Conservation (phyloP, 1,284 basidiomycete species). For the Apiotrichum akiyoshidainum region DNA sequence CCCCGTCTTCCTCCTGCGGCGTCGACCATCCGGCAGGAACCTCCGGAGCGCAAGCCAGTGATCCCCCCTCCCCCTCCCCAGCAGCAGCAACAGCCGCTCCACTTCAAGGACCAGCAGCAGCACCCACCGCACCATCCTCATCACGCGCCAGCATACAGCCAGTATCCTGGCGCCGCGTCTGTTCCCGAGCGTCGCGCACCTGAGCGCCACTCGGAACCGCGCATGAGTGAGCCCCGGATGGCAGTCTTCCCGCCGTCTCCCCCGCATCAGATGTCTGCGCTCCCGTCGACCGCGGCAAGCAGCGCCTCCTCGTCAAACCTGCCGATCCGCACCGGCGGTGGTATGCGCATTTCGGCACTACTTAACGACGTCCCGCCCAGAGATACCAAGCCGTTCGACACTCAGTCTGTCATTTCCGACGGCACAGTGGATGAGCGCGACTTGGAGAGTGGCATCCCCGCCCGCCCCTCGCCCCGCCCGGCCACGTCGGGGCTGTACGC, state of each 20-base stretch:
- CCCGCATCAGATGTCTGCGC: constrained; percentile 1
- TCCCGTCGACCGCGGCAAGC: constrained; percentile 6
- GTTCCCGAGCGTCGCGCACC: neutral
- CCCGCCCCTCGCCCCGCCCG: constrained; percentile 14
- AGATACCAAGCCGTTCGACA: constrained; percentile 23
- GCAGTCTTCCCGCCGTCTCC: constrained; percentile 41
- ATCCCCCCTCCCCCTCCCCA: neutral
- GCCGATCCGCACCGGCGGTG: constrained; percentile 27
- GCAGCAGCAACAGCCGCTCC: neutral
- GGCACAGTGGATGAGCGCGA: constrained; percentile 44
- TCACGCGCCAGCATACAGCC: neutral
- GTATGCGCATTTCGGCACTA: constrained; percentile 44
- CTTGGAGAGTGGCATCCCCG: constrained; percentile 15
- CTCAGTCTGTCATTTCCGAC: constrained; percentile 38
- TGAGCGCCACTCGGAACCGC: constrained; percentile 19
- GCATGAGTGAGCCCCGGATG: constrained; percentile 22
- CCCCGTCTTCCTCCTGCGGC: constrained; percentile 4
- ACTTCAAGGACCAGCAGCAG: neutral
- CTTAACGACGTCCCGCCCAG: constrained; percentile 40
- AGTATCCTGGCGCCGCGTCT: neutral
- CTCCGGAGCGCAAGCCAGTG: neutral
- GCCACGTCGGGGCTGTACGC: neutral
- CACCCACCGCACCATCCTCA: neutral
- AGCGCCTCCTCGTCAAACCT: neutral
- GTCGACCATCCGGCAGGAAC: neutral